A percentile compares a stretch with the other conserved stretches of the same genome.
Conservation (phyloP, 371 early-diverging fungal genomes). For the Mortierella sp. region DNA sequence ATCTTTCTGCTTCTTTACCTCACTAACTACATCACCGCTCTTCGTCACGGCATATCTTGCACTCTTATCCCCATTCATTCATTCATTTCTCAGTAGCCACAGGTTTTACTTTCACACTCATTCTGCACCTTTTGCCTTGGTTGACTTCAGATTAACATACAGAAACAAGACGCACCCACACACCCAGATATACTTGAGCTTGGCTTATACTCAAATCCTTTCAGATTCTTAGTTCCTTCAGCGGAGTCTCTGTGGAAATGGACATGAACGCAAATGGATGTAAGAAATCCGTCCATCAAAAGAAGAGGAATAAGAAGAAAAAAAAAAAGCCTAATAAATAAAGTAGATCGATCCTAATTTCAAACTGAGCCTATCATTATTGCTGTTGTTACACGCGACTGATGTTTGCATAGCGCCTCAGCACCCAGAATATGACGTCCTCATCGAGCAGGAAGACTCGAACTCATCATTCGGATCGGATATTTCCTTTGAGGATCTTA, state of each 20-base stretch:
- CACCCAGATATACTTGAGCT: background rate
- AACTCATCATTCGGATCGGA: slow-evolving; percentile 80
- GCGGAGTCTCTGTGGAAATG: background rate
- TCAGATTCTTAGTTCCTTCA: background rate
- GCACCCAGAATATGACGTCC: slow-evolving; percentile 65
- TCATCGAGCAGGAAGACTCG: slow-evolving; percentile 72
- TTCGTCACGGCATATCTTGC: no score
- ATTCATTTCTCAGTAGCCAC: no score
- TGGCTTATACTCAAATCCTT: background rate
- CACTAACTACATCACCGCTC: no score
- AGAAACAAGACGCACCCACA: no score
- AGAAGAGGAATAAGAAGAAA: background rate
- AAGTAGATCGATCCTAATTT: background rate
- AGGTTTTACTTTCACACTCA: no score
- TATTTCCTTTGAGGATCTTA: slow-evolving; percentile 79
- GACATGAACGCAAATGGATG: no score
- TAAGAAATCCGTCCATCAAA: no score
- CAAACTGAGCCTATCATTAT: background rate
- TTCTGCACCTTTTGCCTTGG: no score
- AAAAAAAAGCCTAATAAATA: background rate
- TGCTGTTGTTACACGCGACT: background rate
- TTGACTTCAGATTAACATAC: no score
- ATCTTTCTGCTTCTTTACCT: no score
- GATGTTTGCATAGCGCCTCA: background rate
- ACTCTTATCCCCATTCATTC: no score